phyloP scores from a whole-genome alignment of 2,329 filamentous ascomycete genomes.

The Fusarium secorum region DNA sequence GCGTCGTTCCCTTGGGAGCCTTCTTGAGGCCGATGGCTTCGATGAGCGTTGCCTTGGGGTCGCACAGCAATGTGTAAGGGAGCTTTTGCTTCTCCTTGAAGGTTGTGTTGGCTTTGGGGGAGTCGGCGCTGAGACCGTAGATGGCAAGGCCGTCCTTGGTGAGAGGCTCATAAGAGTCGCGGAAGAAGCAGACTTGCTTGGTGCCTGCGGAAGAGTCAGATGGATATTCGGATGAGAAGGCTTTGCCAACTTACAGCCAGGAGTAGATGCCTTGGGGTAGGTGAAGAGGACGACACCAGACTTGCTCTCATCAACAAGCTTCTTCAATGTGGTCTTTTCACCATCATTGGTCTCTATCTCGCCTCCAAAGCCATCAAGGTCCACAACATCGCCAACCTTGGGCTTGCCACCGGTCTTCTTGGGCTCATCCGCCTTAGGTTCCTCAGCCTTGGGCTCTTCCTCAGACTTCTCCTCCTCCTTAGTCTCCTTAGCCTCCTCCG shows the following conservation, averaged over 20 bases:
- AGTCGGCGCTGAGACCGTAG: slow-evolving; percentile 89
- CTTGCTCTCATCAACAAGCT: slow-evolving; percentile 83
- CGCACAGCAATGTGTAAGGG: slow-evolving; percentile 87
- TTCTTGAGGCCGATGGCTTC: slow-evolving; percentile 90
- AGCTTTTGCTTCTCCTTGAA: slow-evolving; percentile 94
- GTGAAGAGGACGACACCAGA: slow-evolving; percentile 91
- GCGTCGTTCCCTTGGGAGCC: slow-evolving; percentile 76
- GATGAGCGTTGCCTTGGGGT: slow-evolving; percentile 77
- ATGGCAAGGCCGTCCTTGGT: slow-evolving; percentile 83
- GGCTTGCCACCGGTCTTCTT: slow-evolving; percentile 48
- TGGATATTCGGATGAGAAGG: not conserved
- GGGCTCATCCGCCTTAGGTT: slow-evolving; percentile 49
- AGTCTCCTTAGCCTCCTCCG: slow-evolving; percentile 46
- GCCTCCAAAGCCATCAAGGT: slow-evolving; percentile 68
- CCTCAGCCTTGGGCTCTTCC: slow-evolving; percentile 35
- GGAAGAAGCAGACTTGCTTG: slow-evolving; percentile 91
- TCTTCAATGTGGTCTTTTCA: slow-evolving; percentile 77
- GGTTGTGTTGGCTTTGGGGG: slow-evolving; percentile 87
- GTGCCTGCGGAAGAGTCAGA: slow-evolving; percentile 69
- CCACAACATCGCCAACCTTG: slow-evolving; percentile 63
- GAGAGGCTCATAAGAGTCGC: slow-evolving; percentile 80
- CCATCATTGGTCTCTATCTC: slow-evolving; percentile 89
- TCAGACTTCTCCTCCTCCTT: slow-evolving; percentile 38
- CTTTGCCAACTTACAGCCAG: slow-evolving; percentile 75
- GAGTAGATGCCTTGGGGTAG: slow-evolving; percentile 93